These are phyloP conservation scores for Cavenderia fasciculata DNA, from an alignment of 78 protist species.

Conservation along the genomic window DNA sequence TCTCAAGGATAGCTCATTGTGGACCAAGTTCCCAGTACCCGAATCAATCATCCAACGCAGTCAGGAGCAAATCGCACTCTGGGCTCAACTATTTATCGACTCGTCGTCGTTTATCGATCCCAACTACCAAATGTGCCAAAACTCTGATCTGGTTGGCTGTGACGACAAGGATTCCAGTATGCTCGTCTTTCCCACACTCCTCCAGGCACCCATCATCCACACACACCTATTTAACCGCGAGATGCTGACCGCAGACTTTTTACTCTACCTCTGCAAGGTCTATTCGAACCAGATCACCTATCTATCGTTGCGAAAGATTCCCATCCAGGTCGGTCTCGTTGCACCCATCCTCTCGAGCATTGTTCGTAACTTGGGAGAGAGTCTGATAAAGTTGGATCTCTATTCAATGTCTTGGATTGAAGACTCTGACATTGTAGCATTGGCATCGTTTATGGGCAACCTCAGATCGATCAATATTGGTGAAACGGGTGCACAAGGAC, in stretches of 20 bases:
- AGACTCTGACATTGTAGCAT: background rate
- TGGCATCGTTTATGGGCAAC: background rate
- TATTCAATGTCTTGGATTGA: background rate
- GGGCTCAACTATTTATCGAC: conserved; percentile 19
- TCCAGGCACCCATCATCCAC: background rate
- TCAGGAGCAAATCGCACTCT: conserved; percentile 20
- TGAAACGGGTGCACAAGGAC: background rate
- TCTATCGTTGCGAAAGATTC: background rate
- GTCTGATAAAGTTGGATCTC: background rate
- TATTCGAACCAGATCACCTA: conserved; percentile 6
- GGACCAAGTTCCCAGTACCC: conserved; percentile 11
- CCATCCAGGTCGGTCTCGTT: background rate
- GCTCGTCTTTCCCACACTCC: background rate
- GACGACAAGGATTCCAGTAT: background rate
- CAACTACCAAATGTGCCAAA: too few relatives aligned
- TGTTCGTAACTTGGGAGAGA: background rate
- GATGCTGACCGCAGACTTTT: background rate
- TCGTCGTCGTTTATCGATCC: too few relatives aligned
- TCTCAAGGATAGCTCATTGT: background rate
- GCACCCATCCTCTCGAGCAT: background rate
- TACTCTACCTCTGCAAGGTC: background rate
- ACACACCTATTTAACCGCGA: background rate
- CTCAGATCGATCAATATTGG: conserved; percentile 33
- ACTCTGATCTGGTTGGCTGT: too few relatives aligned
- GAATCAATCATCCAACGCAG: background rate